phyloP scores from a whole-genome alignment of 2,329 filamentous ascomycete species.

The Daldinia sp. region DNA sequence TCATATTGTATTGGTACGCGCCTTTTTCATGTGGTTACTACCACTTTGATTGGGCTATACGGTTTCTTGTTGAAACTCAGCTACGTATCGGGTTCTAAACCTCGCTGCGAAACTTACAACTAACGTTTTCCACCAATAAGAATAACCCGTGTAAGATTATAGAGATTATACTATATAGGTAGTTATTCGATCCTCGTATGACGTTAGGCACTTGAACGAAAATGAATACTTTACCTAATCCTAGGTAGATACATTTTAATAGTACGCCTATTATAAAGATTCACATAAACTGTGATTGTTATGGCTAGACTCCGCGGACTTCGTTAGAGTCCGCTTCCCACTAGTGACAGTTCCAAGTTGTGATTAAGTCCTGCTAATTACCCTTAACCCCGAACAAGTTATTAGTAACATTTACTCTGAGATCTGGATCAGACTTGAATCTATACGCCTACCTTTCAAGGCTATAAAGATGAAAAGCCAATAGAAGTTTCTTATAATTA shows the following conservation, averaged over 20 bases:
- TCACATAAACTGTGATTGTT: not conserved
- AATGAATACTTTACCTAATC: not conserved
- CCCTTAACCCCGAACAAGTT: not conserved
- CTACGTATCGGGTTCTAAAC: not conserved
- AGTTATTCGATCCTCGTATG: not conserved
- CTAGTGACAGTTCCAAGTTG: not conserved
- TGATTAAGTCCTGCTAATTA: not conserved
- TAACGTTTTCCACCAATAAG: not conserved
- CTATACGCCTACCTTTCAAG: not conserved
- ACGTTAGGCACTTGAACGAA: not conserved
- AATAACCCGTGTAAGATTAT: not conserved
- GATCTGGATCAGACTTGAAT: not conserved
- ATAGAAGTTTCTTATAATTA: not conserved
- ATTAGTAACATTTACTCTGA: not conserved
- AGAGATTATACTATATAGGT: not conserved
- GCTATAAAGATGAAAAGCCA: not conserved
- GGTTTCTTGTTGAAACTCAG: not conserved
- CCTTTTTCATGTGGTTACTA: conserved; percentile 2
- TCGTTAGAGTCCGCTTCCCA: not conserved
- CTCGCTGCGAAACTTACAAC: not conserved
- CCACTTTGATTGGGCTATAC: not conserved
- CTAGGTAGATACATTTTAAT: not conserved
- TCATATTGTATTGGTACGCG: not conserved
- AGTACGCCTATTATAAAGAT: conserved; percentile 2
- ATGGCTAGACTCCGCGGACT: not conserved